Conservation (phyloP, 2,329 filamentous ascomycete genomes). For the Fusarium neocosmosporiellum region DNA sequence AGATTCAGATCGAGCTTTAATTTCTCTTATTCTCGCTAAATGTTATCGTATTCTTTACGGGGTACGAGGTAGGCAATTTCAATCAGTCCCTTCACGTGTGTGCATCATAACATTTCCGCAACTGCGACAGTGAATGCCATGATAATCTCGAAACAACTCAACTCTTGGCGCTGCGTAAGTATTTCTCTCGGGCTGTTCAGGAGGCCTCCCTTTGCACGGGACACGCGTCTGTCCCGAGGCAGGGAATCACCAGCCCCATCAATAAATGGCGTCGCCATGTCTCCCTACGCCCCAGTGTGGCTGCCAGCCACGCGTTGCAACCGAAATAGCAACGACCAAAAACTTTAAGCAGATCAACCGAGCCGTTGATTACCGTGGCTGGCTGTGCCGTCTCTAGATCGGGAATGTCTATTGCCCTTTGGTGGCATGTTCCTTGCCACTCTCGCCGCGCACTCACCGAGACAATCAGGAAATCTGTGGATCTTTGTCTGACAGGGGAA, state of each 20-base stretch:
- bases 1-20: neutral
- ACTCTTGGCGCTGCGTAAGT: neutral
- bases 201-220: neutral
- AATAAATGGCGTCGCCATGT: neutral
- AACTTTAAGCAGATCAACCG: neutral
- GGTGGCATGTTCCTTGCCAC: neutral
- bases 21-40: neutral
- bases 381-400: neutral
- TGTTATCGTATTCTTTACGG: neutral
- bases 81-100: neutral
- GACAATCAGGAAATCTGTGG: neutral
- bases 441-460: neutral
- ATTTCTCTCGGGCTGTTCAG: neutral
- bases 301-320: conserved; percentile 6
- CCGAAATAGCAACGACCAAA: conserved; percentile 26
- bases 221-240: neutral
- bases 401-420: neutral
- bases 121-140: neutral
- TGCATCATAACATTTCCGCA: neutral
- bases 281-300: conserved; percentile 7
- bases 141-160: too few species aligned
- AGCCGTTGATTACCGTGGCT: neutral
- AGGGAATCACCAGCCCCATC: neutral
- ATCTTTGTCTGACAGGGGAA: neutral
- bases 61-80: neutral